Percentiles rank a stretch among this genome's conserved stretches.
These are phyloP conservation scores for Torulaspora gathmanii DNA, from an alignment of 805 yeast genomes.

Conservation along the genomic window DNA sequence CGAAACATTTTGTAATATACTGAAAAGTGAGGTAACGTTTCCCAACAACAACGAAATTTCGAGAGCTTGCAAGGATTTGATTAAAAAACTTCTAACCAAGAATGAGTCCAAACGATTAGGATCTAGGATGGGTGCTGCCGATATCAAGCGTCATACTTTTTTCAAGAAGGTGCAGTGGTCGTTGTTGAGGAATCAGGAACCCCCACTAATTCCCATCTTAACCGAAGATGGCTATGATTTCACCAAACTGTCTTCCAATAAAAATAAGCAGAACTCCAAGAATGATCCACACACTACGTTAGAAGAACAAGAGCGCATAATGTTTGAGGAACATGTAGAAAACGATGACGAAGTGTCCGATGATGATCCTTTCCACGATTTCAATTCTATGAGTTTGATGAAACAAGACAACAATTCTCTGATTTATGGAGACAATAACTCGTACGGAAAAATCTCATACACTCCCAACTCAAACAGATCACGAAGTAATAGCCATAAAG, in stretches of 20 bases:
- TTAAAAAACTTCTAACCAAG: slow-evolving; percentile 76
- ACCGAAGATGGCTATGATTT: slow-evolving; percentile 51
- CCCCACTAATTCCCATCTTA: slow-evolving; percentile 91
- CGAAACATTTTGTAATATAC: slow-evolving; percentile 80
- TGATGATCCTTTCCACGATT: slow-evolving; percentile 75
- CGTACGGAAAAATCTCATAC: slow-evolving; percentile 41
- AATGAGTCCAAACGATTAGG: slow-evolving; percentile 89
- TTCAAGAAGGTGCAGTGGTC: slow-evolving; percentile 97
- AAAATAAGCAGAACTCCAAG: slow-evolving; percentile 21
- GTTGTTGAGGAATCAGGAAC: slow-evolving; percentile 79
- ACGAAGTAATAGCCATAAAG: slow-evolving; percentile 38
- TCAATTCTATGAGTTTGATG: slow-evolving; percentile 80
- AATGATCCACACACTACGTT: slow-evolving; percentile 17
- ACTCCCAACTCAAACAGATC: slow-evolving; percentile 39
- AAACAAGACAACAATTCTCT: slow-evolving; percentile 58
- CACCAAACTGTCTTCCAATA: slow-evolving; percentile 33
- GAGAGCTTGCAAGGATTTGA: slow-evolving; percentile 70
- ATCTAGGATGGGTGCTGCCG: slow-evolving; percentile 91
- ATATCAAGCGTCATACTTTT: slow-evolving; percentile 83
- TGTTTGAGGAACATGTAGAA: slow-evolving; percentile 36
- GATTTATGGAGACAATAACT: slow-evolving; percentile 43
- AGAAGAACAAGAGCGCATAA: slow-evolving; percentile 25
- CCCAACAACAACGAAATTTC: slow-evolving; percentile 65
- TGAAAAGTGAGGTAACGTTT: slow-evolving; percentile 79
- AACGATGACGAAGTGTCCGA: slow-evolving; percentile 37